Percentiles rank a stretch among this genome's conserved stretches.
These are phyloP conservation scores for Wickerhamomyces strasburgensis DNA, from an alignment of 805 yeast genomes.

Conservation along the genomic window DNA sequence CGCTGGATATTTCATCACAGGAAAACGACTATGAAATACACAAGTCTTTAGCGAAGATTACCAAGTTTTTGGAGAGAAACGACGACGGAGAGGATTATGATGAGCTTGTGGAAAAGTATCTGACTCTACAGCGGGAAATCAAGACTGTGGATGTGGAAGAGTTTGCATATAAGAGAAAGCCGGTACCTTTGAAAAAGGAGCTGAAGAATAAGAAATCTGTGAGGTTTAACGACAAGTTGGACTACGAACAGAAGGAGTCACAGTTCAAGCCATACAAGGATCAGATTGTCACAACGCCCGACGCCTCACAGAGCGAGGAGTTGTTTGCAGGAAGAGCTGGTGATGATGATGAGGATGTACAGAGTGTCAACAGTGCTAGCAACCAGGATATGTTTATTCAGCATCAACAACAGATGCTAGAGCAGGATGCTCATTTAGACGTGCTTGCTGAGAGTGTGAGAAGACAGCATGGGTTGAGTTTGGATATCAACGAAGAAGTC, in stretches of 20 bases:
- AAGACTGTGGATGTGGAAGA: slow-evolving; percentile 14
- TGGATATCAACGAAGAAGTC: slow-evolving; percentile 43
- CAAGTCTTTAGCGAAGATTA: slow-evolving; percentile 19
- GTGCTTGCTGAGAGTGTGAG: slow-evolving; percentile 38
- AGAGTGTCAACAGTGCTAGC: slow-evolving; percentile 17
- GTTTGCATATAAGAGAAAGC: slow-evolving; percentile 16
- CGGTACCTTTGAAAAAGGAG: slow-evolving; percentile 4
- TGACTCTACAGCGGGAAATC: slow-evolving; percentile 8
- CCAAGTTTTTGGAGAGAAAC: slow-evolving; percentile 22
- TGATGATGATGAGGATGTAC: slow-evolving; percentile 7
- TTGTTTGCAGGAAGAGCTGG: slow-evolving; percentile 17
- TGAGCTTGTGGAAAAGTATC: slow-evolving; percentile 22
- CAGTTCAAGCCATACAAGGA: slow-evolving; percentile 21
- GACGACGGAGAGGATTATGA: slow-evolving; percentile 26
- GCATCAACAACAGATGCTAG: slow-evolving; percentile 43
- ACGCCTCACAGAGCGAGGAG: slow-evolving; percentile 8
- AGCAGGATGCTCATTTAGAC: slow-evolving; percentile 42
- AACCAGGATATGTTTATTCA: slow-evolving; percentile 34
- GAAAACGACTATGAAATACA: slow-evolving; percentile 21
- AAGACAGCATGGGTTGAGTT: slow-evolving; percentile 40
- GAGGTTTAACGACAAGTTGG: slow-evolving; percentile 24
- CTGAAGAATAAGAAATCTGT: slow-evolving; percentile 22
- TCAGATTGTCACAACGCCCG: slow-evolving; percentile 9
- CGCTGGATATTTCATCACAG: slow-evolving; percentile 12
- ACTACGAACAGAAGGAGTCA: slow-evolving; percentile 9